phyloP scores from a whole-genome alignment of 805 yeast species.

The Candida verbasci region DNA sequence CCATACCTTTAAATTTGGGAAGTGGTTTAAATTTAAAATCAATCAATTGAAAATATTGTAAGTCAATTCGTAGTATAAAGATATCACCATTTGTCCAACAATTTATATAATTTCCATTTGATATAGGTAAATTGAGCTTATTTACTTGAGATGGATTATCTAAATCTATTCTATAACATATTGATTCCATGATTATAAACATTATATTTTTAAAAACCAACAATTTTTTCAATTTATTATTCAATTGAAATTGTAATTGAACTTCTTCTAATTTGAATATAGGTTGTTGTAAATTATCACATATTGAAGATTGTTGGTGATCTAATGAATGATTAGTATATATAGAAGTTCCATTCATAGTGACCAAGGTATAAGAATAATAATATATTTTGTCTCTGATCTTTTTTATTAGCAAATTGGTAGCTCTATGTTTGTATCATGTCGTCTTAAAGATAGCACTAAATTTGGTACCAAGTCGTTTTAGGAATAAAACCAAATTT shows the following conservation, averaged over 20 bases:
- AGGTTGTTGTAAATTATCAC: constrained; percentile 13
- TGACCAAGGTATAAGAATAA: too few relatives aligned
- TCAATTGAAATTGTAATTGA: constrained; percentile 34
- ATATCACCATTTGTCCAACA: constrained; percentile 37
- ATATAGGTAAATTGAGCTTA: constrained; percentile 20
- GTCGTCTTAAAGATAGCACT: too few relatives aligned
- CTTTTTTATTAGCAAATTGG: too few relatives aligned
- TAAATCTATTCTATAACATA: constrained; percentile 28
- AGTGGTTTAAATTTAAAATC: constrained; percentile 27
- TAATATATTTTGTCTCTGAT: too few relatives aligned
- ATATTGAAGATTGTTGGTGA: constrained; percentile 9
- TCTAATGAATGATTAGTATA: constrained; percentile 9
- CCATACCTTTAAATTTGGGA: constrained; percentile 27
- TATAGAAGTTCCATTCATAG: constrained; percentile 5
- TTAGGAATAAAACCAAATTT: too few relatives aligned
- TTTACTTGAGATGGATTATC: constrained; percentile 31
- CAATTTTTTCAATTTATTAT: constrained; percentile 18
- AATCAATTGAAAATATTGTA: constrained; percentile 27
- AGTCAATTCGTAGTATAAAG: constrained; percentile 25
- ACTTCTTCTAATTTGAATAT: constrained; percentile 31
- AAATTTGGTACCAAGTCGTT: too few relatives aligned
- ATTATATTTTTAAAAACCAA: constrained; percentile 31
- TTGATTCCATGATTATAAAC: constrained; percentile 23
- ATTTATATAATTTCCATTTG: constrained; percentile 15
- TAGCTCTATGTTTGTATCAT: too few relatives aligned